Conservation (phyloP, 805 yeast genomes). For the Pichia cabralensis region DNA sequence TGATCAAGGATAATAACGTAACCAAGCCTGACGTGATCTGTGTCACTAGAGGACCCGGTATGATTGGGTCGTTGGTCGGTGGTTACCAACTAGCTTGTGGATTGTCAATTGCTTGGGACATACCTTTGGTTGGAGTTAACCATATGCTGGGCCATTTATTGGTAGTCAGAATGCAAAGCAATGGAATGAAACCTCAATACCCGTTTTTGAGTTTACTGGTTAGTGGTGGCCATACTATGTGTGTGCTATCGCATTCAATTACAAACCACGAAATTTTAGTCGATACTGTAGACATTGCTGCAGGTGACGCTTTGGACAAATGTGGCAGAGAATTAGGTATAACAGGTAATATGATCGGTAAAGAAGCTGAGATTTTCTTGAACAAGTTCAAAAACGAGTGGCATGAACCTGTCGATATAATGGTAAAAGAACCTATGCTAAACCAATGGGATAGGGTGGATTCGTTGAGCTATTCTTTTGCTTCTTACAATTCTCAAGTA, state of each 20-base stretch:
- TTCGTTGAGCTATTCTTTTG: conserved; percentile 57
- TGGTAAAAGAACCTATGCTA: conserved; percentile 40
- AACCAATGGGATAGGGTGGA: conserved; percentile 38
- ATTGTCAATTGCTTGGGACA: conserved; percentile 62
- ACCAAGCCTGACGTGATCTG: conserved; percentile 61
- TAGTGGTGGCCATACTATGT: conserved; percentile 92
- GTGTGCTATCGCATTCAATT: conserved; percentile 56
- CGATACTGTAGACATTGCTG: conserved; percentile 78
- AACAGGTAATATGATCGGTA: conserved; percentile 77
- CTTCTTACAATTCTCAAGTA: conserved; percentile 42
- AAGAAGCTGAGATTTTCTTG: conserved; percentile 58
- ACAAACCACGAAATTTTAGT: conserved; percentile 62
- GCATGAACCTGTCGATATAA: conserved; percentile 20
- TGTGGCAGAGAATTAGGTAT: conserved; percentile 82
- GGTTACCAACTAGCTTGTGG: conserved; percentile 86
- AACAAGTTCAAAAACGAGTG: conserved; percentile 24
- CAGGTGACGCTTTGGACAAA: conserved; percentile 89
- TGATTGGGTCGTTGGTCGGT: conserved; percentile 79
- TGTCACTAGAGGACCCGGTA: conserved; percentile 94
- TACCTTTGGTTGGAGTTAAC: conserved; percentile 82
- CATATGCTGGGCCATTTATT: conserved; percentile 93
- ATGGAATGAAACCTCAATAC: conserved; percentile 36
- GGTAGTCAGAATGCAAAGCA: conserved; percentile 43
- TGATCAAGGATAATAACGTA: conserved; percentile 29
- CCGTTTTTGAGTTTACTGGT: conserved; percentile 73